Evolutionary conservation across 2,329 filamentous ascomycete species (phyloP), one percentile per base, ranked within the genome.

Genomic region (Exophiala dermatitidis): DNA sequence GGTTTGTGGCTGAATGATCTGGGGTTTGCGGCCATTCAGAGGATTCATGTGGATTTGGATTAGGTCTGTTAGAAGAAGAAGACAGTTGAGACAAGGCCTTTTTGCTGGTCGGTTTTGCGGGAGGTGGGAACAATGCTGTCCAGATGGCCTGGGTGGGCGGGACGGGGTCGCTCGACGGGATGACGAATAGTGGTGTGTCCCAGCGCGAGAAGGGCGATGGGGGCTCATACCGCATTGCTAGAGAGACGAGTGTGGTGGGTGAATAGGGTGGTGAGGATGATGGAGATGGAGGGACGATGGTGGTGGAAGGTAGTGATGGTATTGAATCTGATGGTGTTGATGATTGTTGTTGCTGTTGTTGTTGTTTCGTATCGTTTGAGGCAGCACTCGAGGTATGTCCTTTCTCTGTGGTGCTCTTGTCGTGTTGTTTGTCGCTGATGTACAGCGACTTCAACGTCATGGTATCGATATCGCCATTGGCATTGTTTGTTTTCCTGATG

Each of bases 211-310:
- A 80, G 36, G 78, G 80, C 63, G 80, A 82, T n/a, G 81, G 81
- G 68, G 84, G 82, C 69, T 85, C 82, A 64, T 83, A 84, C 54
- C 82, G 74, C 68, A 82, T 84, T 60, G 83, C 75, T 41, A 85
- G 75, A 62, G 84, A 84, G 58, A 81, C 74, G 60, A 84, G 80
- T 49, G 82, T 75, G 10, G 79, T 77, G 3, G 76, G 65, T 0
- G 74, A 72, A 61, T 84, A 83, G 2, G 61, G 63, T 60, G 26
- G 67, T 61, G 46, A 65, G 55, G 51, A 65, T 61, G 32, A 67
- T 62, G 48, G 70, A 5, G 52, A 31, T 4, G 60, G 59, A 12
- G 48, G 43, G 8, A 29, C 43, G 2, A 51, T 48, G 6, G 44
- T 42, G 4, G 48, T 31, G 7, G 56, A 46, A 26, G 46, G 38